A percentile compares a stretch with the other conserved stretches of the same genome.
These are phyloP conservation scores for Sphaerulina vaccinii DNA, from an alignment of 2,329 filamentous ascomycete genomes.

Conservation along the genomic window DNA sequence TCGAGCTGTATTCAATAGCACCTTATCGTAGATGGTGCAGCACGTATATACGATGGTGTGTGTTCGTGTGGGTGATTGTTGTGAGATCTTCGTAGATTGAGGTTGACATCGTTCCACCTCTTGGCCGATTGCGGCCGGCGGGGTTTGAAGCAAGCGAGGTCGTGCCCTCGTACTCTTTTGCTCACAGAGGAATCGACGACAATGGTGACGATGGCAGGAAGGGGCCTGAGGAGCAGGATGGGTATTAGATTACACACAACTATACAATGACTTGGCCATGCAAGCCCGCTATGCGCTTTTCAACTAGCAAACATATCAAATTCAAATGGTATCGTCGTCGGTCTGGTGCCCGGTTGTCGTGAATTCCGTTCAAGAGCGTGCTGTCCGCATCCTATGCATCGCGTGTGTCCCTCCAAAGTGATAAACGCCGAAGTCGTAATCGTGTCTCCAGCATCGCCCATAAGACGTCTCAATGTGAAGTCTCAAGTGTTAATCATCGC, in stretches of 20 bases:
- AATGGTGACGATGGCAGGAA: background rate
- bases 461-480: background rate
- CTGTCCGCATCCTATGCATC: background rate
- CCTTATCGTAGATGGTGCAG: too few relatives aligned
- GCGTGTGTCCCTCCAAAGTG: background rate
- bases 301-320: slow-evolving; percentile 7
- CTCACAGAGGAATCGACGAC: too few relatives aligned
- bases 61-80: too few relatives aligned
- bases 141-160: too few relatives aligned
- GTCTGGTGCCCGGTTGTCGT: background rate
- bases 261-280: background rate
- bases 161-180: background rate
- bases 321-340: slow-evolving; percentile 8
- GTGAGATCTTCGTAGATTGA: background rate
- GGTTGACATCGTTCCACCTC: too few relatives aligned
- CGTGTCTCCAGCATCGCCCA: background rate
- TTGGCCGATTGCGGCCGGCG: too few relatives aligned
- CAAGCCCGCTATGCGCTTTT: background rate
- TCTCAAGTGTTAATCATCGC: slow-evolving; percentile 7
- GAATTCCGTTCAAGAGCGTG: background rate
- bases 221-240: background rate
- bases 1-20: background rate
- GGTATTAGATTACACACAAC: too few relatives aligned
- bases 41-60: too few relatives aligned
- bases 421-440: background rate